These are phyloP conservation scores for Hirsutella rhossiliensis DNA, from an alignment of 2,329 filamentous ascomycete species.

Conservation along the genomic window DNA sequence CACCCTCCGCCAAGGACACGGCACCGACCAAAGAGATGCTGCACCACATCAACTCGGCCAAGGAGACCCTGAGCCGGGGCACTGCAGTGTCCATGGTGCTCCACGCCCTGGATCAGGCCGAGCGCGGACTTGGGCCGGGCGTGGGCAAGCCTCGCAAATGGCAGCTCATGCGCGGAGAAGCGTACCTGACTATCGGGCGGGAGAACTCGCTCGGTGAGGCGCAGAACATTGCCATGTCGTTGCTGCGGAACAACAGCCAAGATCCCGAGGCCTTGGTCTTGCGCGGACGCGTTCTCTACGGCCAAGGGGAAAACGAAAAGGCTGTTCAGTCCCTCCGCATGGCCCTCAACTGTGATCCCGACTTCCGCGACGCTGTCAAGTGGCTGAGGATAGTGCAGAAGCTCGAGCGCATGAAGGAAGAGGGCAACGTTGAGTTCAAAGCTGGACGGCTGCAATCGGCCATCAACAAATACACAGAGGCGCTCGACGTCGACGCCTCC, in stretches of 20 bases:
- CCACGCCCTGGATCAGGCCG: conserved; percentile 83
- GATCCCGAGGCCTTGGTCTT: conserved; percentile 91
- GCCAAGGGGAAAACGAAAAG: conserved; percentile 89
- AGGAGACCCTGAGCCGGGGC: conserved; percentile 61
- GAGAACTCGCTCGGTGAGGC: conserved; percentile 82
- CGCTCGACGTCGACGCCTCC: conserved; percentile 70
- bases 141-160: conserved; percentile 81
- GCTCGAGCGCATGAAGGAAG: conserved; percentile 84
- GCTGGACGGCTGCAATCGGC: conserved; percentile 67
- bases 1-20: conserved; percentile 75
- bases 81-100: conserved; percentile 83
- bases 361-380: conserved; percentile 79
- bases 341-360: conserved; percentile 81
- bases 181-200: conserved; percentile 84
- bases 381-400: conserved; percentile 85
- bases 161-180: conserved; percentile 85
- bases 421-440: conserved; percentile 88
- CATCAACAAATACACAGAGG: conserved; percentile 72
- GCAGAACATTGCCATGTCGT: conserved; percentile 79
- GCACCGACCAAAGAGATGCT: conserved; percentile 76
- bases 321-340: conserved; percentile 86
- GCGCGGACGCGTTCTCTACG: conserved; percentile 76
- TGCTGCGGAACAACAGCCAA: conserved; percentile 76
- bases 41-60: conserved; percentile 67
- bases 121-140: conserved; percentile 62